Evolutionary conservation across 148 eudicot genomes (phyloP), one percentile per base, ranked within the genome.

Genomic region (Nyssa sinensis): DNA sequence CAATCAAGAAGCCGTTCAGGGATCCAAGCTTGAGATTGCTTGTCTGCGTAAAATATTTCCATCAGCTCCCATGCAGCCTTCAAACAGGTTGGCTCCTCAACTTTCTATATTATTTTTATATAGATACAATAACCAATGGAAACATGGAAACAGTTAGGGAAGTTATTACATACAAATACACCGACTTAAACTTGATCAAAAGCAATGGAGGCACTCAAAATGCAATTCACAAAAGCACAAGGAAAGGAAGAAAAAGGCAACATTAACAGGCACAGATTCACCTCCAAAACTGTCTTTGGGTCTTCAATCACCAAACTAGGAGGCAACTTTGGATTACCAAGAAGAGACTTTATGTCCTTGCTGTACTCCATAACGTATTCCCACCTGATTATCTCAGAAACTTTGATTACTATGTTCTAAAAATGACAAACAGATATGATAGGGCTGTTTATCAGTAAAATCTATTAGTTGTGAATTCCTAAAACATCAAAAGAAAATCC

Each of bases 1-100:
- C 98, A 95, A 89, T 95, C 98, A 71, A 90, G 86, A 80, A 95
- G 85, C 66, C 90, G 86, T 78, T 95, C 98, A 29, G 97, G 91
- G 51, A 86, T 84, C 98, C 98, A 95, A 78, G 90, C 77, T 79
- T 92, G 92, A 79, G 87, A 84, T 66, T 84, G 88, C 76, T 86
- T 86, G 86, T 95, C 94, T 19, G 89, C 97, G 79, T 92, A 95
- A 83, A 95, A 95, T 37, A 92, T 83, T 76, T 90, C 96, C 78
- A 92, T 60, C 80, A 95, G 87, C 84, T 92, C 98, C 98, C 98
- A 95, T 21, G 96, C 97, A 74, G 98, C 94, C 86, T 89, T 95
- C 79, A 92, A 73, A 84, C 82, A 70, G 32, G 84, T 87, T 83
- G 88, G 94, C 86, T 89, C 88, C 70, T 90, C 90, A 65, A 78